Evolutionary conservation across 2,329 filamentous ascomycete genomes (phyloP).

Genomic region (Eurotiales sp.): DNA sequence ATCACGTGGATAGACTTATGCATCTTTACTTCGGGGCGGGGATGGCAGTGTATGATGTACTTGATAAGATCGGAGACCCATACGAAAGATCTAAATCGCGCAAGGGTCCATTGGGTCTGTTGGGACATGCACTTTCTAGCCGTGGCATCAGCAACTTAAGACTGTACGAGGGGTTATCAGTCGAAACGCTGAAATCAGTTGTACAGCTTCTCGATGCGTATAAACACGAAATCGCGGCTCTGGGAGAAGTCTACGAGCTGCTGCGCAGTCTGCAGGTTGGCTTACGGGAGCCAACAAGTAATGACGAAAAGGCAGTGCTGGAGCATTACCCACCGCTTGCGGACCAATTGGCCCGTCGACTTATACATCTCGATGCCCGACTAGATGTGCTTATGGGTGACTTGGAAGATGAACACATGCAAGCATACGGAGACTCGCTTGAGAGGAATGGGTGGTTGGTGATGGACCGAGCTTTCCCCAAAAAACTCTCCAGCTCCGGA

Average conservation of each 20-base stretch:
- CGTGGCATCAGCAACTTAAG: slow-evolving; percentile 20
- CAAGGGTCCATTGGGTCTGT: slow-evolving; percentile 12
- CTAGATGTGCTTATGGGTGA: slow-evolving; percentile 20
- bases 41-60: slow-evolving; percentile 10
- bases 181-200: slow-evolving; percentile 19
- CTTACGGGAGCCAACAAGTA: slow-evolving; percentile 10
- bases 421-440: slow-evolving; percentile 49
- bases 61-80: neutral
- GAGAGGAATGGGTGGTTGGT: slow-evolving; percentile 11
- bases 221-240: slow-evolving; percentile 18
- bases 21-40: slow-evolving; percentile 20
- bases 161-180: slow-evolving; percentile 18
- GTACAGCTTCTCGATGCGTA: slow-evolving; percentile 20
- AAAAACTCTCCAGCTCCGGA: neutral
- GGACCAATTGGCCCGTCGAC: slow-evolving; percentile 16
- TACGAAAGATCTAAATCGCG: neutral
- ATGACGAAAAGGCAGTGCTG: slow-evolving; percentile 6
- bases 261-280: slow-evolving; percentile 18
- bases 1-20: slow-evolving; percentile 18
- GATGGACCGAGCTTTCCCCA: slow-evolving; percentile 8
- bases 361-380: slow-evolving; percentile 18
- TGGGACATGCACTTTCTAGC: slow-evolving; percentile 15
- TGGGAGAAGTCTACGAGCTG: slow-evolving; percentile 17
- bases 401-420: slow-evolving; percentile 53
- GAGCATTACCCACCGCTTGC: slow-evolving; percentile 18